phyloP scores from a whole-genome alignment of 208 protist species.

The Leishmania aethiopica region DNA sequence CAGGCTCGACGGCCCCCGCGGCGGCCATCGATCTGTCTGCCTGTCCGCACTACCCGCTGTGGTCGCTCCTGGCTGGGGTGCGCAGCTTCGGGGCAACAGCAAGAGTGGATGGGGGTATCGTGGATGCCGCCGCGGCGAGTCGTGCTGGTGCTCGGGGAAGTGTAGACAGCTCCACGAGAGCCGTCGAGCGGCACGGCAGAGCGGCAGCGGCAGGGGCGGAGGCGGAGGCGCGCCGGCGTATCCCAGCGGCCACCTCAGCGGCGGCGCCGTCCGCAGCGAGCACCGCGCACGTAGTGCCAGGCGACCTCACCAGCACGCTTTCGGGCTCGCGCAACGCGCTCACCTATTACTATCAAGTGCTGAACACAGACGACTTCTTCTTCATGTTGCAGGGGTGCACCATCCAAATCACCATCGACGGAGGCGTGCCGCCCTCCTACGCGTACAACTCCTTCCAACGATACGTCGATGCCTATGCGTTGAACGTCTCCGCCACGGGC shows the following conservation, averaged over 20 bases:
- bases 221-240: not conserved
- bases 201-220: not conserved
- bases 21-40: not conserved
- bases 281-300: not conserved
- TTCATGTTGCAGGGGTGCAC: conserved; percentile 33
- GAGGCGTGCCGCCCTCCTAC: not conserved
- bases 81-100: not conserved
- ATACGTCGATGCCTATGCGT: conserved; percentile 8
- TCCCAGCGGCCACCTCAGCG: no score
- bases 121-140: not conserved
- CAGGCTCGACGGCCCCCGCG: not conserved
- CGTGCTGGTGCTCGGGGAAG: not conserved
- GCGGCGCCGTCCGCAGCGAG: not conserved
- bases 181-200: not conserved
- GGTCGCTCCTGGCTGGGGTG: not conserved
- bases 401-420: conserved; percentile 26
- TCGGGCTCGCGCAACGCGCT: conserved; percentile 17
- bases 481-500: not conserved
- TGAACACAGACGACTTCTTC: conserved; percentile 32
- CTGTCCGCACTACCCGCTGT: conserved; percentile 3
- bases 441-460: conserved; percentile 16
- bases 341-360: conserved; percentile 20
- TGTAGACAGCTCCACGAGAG: not conserved
- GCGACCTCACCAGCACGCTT: not conserved
- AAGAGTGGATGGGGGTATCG: not conserved